A percentile compares a stretch with the other conserved stretches of the same genome.
phyloP scores from a whole-genome alignment of 2,329 filamentous ascomycete species.

The Apiospora phragmitis region DNA sequence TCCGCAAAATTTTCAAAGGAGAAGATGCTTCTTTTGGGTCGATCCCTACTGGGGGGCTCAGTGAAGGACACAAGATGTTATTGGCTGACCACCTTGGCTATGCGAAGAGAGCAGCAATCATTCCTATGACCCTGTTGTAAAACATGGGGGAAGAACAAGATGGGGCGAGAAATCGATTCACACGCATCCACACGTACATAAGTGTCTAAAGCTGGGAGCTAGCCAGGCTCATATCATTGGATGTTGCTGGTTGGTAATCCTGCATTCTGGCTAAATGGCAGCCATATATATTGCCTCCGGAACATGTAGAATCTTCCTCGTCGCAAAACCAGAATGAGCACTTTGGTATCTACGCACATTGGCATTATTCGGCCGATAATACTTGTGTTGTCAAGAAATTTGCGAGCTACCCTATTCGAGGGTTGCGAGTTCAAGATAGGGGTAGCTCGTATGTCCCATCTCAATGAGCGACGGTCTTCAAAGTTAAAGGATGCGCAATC shows the following conservation, averaged over 20 bases:
- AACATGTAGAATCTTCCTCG: neutral
- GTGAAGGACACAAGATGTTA: too few relatives aligned
- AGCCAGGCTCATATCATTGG: neutral
- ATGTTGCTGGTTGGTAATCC: neutral
- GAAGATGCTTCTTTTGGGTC: too few relatives aligned
- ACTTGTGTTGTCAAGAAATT: neutral
- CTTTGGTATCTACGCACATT: neutral
- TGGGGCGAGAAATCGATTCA: neutral
- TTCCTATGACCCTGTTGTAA: neutral
- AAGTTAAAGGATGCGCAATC: accelerated
- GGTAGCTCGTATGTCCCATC: neutral
- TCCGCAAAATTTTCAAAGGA: too few relatives aligned
- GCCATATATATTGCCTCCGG: neutral
- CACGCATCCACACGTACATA: neutral
- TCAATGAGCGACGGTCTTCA: neutral
- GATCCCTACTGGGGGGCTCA: too few relatives aligned
- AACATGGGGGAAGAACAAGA: neutral
- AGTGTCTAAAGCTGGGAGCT: neutral
- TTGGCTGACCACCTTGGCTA: neutral
- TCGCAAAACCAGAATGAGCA: neutral
- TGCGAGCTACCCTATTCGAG: neutral
- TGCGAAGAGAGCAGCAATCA: neutral
- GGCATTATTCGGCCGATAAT: neutral
- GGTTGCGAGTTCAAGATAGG: neutral
- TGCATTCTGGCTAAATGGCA: neutral